phyloP scores from a whole-genome alignment of 768 basidiomycete species.

The Tricholoma sp. region DNA sequence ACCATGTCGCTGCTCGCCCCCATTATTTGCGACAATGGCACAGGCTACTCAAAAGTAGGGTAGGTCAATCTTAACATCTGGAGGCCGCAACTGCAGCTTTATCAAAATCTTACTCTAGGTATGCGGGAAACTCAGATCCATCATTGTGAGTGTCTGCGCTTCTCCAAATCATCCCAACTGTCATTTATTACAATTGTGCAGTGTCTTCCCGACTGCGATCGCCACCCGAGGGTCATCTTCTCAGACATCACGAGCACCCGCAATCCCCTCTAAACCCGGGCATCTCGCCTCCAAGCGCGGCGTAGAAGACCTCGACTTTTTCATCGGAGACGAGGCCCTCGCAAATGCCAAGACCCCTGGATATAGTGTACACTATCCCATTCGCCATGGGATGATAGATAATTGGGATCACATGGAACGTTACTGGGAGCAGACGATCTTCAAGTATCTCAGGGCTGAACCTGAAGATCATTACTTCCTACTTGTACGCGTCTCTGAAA shows the following conservation, averaged over 20 bases:
- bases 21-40: slow-evolving; percentile 97
- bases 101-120: slow-evolving; percentile 40
- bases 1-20: slow-evolving; percentile 83
- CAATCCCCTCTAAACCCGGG: slow-evolving; percentile 80
- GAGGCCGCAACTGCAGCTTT: slow-evolving; percentile 1
- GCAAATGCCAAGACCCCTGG: slow-evolving; percentile 93
- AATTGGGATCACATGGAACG: slow-evolving; percentile 99
- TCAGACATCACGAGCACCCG: slow-evolving; percentile 63
- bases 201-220: slow-evolving; percentile 98
- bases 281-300: slow-evolving; percentile 95
- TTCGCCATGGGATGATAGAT: slow-evolving; percentile 95
- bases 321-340: slow-evolving; percentile 97
- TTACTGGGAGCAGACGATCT: slow-evolving; percentile 99
- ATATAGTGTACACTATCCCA: slow-evolving; percentile 94
- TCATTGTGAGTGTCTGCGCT: slow-evolving; percentile 68
- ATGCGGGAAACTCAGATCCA: slow-evolving; percentile 98
- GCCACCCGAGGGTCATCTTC: slow-evolving; percentile 77
- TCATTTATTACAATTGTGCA: slow-evolving; percentile 20
- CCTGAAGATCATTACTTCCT: slow-evolving; percentile 99
- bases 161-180: slow-evolving; percentile 5
- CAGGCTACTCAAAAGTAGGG: slow-evolving; percentile 97
- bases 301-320: slow-evolving; percentile 98
- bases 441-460: slow-evolving; percentile 97
- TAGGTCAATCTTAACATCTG: slow-evolving; percentile 30
- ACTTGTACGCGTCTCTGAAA: slow-evolving; percentile 44